These are phyloP conservation scores for Alloascoidea africana DNA, from an alignment of 805 yeast species.

Conservation along the genomic window DNA sequence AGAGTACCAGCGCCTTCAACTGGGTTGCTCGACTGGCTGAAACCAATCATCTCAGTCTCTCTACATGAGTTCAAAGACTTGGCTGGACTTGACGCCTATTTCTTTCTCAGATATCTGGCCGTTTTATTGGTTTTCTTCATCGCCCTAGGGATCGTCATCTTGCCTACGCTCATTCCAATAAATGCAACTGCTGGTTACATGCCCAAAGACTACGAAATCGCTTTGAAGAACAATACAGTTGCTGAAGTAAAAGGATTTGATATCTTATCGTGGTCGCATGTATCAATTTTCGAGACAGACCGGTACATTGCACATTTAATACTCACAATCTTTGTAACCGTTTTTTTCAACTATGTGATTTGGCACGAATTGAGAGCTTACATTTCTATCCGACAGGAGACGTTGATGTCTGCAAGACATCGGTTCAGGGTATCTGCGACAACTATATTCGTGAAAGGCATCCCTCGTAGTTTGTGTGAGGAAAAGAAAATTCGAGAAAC, in stretches of 20 bases:
- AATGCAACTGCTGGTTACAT: slow-evolving; percentile 29
- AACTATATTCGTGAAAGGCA: slow-evolving; percentile 58
- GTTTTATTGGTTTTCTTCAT: slow-evolving; percentile 35
- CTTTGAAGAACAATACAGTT: slow-evolving; percentile 9
- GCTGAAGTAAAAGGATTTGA: slow-evolving; percentile 37
- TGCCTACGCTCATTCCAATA: slow-evolving; percentile 50
- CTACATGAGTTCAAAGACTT: slow-evolving; percentile 26
- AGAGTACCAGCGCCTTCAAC: slow-evolving; percentile 16
- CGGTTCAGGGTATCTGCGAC: slow-evolving; percentile 15
- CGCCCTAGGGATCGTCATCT: slow-evolving; percentile 34
- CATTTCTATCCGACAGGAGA: slow-evolving; percentile 30
- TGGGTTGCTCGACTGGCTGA: slow-evolving; percentile 43
- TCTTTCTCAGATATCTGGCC: slow-evolving; percentile 46
- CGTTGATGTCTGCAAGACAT: slow-evolving; percentile 15
- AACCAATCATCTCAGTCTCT: slow-evolving; percentile 23
- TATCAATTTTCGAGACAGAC: slow-evolving; percentile 33
- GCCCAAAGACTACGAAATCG: too few relatives aligned
- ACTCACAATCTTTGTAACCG: slow-evolving; percentile 36
- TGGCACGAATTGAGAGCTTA: slow-evolving; percentile 38
- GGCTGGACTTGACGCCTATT: slow-evolving; percentile 62
- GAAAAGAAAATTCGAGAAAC: slow-evolving; percentile 36
- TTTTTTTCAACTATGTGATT: slow-evolving; percentile 40
- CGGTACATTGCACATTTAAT: slow-evolving; percentile 49
- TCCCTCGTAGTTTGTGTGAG: slow-evolving; percentile 32
- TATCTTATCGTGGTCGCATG: slow-evolving; percentile 53